A percentile compares a stretch with the other conserved stretches of the same genome.
These are phyloP conservation scores for Hypomyces perniciosus DNA, from an alignment of 2,329 filamentous ascomycete species.

Conservation along the genomic window DNA sequence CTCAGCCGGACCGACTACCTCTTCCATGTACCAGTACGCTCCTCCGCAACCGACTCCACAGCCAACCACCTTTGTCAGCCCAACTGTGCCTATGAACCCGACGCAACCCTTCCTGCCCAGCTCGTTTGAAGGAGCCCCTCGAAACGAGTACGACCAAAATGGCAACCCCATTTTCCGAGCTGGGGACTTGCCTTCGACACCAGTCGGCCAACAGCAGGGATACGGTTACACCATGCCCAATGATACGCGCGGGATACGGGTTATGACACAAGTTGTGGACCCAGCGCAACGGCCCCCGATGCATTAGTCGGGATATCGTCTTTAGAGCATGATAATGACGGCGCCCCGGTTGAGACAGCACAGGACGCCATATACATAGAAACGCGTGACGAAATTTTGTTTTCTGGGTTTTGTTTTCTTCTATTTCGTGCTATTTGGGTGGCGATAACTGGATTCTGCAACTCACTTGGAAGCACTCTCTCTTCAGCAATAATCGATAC, in stretches of 20 bases:
- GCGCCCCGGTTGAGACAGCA: slow-evolving; percentile 25
- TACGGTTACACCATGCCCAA: slow-evolving; percentile 30
- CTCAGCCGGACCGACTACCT: slow-evolving; percentile 35
- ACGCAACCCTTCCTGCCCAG: slow-evolving; percentile 28
- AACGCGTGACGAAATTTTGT: neutral
- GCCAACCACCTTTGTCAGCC: slow-evolving; percentile 26
- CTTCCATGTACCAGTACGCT: slow-evolving; percentile 42
- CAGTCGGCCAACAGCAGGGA: slow-evolving; percentile 25
- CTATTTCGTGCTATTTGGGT: neutral
- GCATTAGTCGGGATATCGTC: slow-evolving; percentile 13
- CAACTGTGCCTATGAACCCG: slow-evolving; percentile 27
- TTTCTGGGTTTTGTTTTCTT: neutral
- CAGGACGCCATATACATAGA: slow-evolving; percentile 17
- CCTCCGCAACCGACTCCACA: slow-evolving; percentile 31
- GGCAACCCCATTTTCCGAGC: slow-evolving; percentile 29
- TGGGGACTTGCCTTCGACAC: slow-evolving; percentile 24
- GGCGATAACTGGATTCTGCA: neutral
- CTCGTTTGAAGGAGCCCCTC: slow-evolving; percentile 30
- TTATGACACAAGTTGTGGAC: slow-evolving; percentile 26
- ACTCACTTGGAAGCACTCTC: neutral
- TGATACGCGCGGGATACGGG: slow-evolving; percentile 27
- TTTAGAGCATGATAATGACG: slow-evolving; percentile 8
- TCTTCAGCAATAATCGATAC: neutral
- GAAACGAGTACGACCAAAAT: slow-evolving; percentile 27
- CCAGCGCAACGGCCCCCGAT: slow-evolving; percentile 23